phyloP scores from a whole-genome alignment of 495 filamentous ascomycete genomes.

The Podospora bellae-mahoneyi region DNA sequence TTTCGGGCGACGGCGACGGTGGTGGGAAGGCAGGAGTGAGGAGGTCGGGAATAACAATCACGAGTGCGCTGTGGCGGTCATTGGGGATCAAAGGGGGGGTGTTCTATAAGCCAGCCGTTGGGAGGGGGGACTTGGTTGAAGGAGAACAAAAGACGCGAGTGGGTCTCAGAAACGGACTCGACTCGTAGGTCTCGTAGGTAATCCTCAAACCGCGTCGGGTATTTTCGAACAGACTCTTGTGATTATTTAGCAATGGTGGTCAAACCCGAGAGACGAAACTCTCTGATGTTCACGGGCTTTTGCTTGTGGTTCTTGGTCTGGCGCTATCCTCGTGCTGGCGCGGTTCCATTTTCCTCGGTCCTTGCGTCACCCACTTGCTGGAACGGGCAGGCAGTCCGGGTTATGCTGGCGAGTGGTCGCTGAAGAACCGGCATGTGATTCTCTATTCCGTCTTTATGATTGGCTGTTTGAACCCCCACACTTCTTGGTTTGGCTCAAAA shows the following conservation, averaged over 20 bases:
- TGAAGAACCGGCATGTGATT: constrained; percentile 32
- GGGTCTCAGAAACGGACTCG: not conserved
- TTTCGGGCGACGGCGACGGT: constrained; percentile 9
- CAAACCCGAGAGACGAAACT: not conserved
- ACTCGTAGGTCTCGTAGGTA: not conserved
- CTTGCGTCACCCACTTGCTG: constrained; percentile 38
- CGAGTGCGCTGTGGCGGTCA: constrained; percentile 17
- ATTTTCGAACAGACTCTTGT: not conserved
- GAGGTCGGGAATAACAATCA: constrained; percentile 8
- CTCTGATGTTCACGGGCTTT: not conserved
- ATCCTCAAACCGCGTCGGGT: not conserved
- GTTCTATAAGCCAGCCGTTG: not conserved
- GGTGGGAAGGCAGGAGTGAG: constrained; percentile 2
- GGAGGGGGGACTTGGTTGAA: not conserved
- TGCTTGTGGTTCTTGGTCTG: not conserved
- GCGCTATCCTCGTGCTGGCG: not conserved
- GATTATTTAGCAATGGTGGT: not conserved
- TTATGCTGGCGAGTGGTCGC: not conserved
- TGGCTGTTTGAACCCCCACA: constrained; percentile 8
- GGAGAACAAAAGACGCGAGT: not conserved
- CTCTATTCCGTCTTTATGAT: not conserved
- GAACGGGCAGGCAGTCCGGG: constrained; percentile 22
- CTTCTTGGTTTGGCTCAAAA: constrained; percentile 16
- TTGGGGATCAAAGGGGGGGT: constrained; percentile 15
- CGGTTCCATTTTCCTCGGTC: constrained; percentile 26